Conservation (phyloP, 2,329 filamentous ascomycete genomes). For the Penicillium concentricum region DNA sequence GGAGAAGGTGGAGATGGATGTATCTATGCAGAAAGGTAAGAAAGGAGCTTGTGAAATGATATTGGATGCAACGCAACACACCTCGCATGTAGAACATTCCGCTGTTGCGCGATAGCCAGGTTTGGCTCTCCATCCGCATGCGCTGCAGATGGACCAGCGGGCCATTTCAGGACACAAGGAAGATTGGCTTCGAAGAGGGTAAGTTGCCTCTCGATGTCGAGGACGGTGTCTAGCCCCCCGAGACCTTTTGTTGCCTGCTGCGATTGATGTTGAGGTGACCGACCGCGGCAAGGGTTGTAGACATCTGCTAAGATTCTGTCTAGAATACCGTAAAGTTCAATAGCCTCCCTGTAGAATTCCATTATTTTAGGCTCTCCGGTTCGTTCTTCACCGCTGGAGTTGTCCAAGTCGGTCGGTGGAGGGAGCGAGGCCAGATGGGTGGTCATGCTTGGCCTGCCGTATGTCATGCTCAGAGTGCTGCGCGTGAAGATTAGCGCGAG, state of each 20-base stretch:
- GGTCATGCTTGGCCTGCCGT: slow-evolving; percentile 24
- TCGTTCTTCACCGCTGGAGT: not conserved
- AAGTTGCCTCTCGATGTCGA: not conserved
- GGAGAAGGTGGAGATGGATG: slow-evolving; percentile 1
- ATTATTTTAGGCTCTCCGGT: not conserved
- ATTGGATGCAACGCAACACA: not conserved
- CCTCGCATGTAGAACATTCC: slow-evolving; percentile 4
- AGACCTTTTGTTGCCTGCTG: not conserved
- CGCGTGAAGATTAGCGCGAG: not conserved
- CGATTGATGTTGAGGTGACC: not conserved
- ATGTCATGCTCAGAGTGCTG: slow-evolving; percentile 31
- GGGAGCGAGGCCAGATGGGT: slow-evolving; percentile 11
- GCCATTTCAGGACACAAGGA: not conserved
- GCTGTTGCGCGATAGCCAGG: not conserved
- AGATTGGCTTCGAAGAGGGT: not conserved
- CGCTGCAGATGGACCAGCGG: not conserved
- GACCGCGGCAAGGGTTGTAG: slow-evolving; percentile 5
- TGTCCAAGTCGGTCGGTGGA: not conserved
- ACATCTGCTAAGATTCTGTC: slow-evolving; percentile 6
- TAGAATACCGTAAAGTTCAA: slow-evolving; percentile 4
- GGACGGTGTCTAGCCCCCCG: not conserved
- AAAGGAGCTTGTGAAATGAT: not conserved
- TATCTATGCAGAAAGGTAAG: not conserved
- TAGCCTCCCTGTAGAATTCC: not conserved
- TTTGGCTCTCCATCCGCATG: not conserved